Conservation (phyloP, 163 green algal genomes). For the Trebouxia gelatinosa region DNA sequence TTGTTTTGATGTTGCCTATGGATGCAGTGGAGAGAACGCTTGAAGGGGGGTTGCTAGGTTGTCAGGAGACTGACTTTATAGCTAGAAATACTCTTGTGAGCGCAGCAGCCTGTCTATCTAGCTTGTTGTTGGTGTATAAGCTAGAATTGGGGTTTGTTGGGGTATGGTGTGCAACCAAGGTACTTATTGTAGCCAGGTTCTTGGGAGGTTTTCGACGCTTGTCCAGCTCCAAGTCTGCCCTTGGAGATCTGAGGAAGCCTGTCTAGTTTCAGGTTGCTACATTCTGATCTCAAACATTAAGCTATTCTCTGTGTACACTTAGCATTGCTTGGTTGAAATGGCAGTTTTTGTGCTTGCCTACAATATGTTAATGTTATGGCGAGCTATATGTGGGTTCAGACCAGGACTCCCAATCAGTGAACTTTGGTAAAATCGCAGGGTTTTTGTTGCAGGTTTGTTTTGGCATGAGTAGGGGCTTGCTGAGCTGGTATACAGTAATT, state of each 20-base stretch:
- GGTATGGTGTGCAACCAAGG: constrained; percentile 6
- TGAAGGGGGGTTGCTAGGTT: constrained; percentile 47
- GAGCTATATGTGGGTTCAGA: too few species aligned
- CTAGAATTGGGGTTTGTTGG: not conserved
- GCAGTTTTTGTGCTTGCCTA: too few species aligned
- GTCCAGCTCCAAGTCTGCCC: not conserved
- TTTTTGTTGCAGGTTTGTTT: too few species aligned
- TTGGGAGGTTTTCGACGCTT: not conserved
- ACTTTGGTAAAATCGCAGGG: too few species aligned
- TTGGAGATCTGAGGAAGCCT: constrained; percentile 7
- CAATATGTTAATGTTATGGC: too few species aligned
- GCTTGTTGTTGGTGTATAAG: not conserved
- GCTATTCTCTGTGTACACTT: too few species aligned
- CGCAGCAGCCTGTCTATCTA: constrained; percentile 18
- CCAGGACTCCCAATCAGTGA: too few species aligned
- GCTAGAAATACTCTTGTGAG: constrained; percentile 20
- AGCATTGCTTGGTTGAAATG: too few species aligned
- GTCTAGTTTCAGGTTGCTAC: too few species aligned
- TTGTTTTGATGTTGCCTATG: constrained; percentile 46
- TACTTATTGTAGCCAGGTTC: constrained; percentile 8
- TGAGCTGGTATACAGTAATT: too few species aligned
- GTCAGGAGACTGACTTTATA: constrained; percentile 24
- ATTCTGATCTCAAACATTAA: too few species aligned
- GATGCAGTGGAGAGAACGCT: constrained; percentile 47
- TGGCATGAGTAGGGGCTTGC: too few species aligned